A percentile compares a stretch with the other conserved stretches of the same genome.
phyloP scores from a whole-genome alignment of 2,329 filamentous ascomycete species.

The Colletotrichum sp. region DNA sequence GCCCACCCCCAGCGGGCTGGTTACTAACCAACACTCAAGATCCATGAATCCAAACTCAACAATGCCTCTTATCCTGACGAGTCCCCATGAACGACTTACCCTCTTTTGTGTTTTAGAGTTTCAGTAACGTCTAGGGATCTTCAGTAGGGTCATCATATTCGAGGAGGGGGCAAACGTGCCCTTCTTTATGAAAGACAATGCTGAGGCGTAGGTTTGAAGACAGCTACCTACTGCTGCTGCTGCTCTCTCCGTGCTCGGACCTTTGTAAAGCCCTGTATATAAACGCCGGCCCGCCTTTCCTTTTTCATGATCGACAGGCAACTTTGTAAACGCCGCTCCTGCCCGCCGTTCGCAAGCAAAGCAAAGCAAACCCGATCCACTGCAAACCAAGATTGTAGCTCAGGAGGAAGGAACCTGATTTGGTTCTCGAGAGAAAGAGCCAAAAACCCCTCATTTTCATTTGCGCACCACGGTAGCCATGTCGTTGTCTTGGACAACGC shows the following conservation, averaged over 20 bases:
- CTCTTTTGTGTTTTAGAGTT: neutral
- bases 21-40: neutral
- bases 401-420: neutral
- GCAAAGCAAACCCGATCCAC: neutral
- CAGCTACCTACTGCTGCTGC: neutral
- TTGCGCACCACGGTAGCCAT: neutral
- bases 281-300: neutral
- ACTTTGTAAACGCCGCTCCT: neutral
- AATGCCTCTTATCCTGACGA: neutral
- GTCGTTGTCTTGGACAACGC: neutral
- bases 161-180: neutral
- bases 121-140: neutral
- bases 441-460: neutral
- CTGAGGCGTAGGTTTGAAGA: neutral
- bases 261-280: neutral
- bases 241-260: neutral
- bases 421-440: neutral
- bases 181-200: neutral
- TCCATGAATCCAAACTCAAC: neutral
- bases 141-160: neutral
- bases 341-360: neutral
- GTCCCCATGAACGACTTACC: neutral
- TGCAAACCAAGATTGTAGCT: neutral
- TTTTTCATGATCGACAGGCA: neutral
- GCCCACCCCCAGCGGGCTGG: neutral